Base-by-base conservation (phyloP, 352 stramenopile species). In the Phytophthora cryptogea region DNA sequence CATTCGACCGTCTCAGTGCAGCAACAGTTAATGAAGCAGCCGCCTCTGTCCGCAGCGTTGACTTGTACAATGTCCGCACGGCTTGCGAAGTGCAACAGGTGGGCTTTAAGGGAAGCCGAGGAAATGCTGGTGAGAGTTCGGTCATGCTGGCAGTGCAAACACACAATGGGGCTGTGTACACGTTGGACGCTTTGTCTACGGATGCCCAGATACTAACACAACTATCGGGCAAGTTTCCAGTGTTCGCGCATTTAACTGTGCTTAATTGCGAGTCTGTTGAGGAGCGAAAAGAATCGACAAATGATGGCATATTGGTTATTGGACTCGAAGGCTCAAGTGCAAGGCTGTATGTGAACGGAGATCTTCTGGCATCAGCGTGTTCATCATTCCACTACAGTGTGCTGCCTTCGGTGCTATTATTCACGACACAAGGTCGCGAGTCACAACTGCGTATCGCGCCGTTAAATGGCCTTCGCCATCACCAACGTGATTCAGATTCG, bases 321-420 rank as follows among this genome's bases (percentile, higher is more conserved):
- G 80, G 78, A 8, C 53, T 85, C 8, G 66, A 83, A 27, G 33
- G 50, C 4, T 62, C 57, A 7, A 78, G 60, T 8, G 63, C 71
- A 27, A 80, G 86, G 45, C 47, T 92, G 46, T 81, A 75, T 16
- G 80, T 89, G 23, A 79, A 86, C 32, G 59, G 64, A 5, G 27
- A 65, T 9, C 52, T 76, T 13, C n/a, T 88, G 8, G 63, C 57
- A 6, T 58, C 70, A 5, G 78, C 79, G 8, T 85, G 76, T 31
- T 86, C 80, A 4, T 88, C 84, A 1, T 92, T 92, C 68, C 65
- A 63, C n/a, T 77, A 86, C 36, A 76, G 70, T 43, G 13, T 54
- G 0, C 59, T 66, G 13, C 52, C 74, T 8, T 76, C 62, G 2
- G 67, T 87, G 5, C 49, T 94, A 40, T 54, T 92, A 33, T 87